Conservation (phyloP, 1,139 yeast species). For the Sugiyamaella pinicola region DNA sequence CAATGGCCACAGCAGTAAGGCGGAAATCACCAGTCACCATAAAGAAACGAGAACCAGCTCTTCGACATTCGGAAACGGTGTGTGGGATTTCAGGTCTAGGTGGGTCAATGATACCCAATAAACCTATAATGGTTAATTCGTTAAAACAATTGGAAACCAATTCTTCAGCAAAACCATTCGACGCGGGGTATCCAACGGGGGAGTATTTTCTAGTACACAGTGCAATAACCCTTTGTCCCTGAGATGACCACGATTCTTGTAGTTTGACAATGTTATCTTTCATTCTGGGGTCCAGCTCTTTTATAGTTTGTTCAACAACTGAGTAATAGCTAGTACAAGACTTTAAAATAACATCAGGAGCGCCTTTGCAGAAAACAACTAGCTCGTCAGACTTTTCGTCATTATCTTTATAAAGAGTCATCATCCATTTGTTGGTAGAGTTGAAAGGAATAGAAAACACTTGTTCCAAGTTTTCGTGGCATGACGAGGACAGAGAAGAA, state of each 20-base stretch:
- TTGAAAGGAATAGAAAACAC: conserved; percentile 41
- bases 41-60: conserved; percentile 54
- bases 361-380: conserved; percentile 50
- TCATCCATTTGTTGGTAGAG: conserved; percentile 54
- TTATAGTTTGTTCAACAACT: conserved; percentile 27
- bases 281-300: conserved; percentile 26
- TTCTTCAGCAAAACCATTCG: conserved; percentile 31
- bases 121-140: conserved; percentile 45
- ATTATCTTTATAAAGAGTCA: conserved; percentile 31
- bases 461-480: conserved; percentile 15
- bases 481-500: conserved; percentile 29
- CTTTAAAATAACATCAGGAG: conserved; percentile 52
- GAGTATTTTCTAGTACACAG: conserved; percentile 41
- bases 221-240: conserved; percentile 53
- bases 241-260: conserved; percentile 48
- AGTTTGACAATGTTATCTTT: conserved; percentile 35
- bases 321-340: conserved; percentile 41
- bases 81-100: conserved; percentile 51
- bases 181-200: conserved; percentile 28
- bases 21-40: conserved; percentile 62
- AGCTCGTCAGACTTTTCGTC: conserved; percentile 23
- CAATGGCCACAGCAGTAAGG: conserved; percentile 56
- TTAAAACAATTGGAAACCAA: conserved; percentile 22
- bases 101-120: conserved; percentile 56
- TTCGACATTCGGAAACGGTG: conserved; percentile 46